These are phyloP conservation scores for Myrica gale DNA, from an alignment of 306 rosid genomes.

Conservation along the genomic window DNA sequence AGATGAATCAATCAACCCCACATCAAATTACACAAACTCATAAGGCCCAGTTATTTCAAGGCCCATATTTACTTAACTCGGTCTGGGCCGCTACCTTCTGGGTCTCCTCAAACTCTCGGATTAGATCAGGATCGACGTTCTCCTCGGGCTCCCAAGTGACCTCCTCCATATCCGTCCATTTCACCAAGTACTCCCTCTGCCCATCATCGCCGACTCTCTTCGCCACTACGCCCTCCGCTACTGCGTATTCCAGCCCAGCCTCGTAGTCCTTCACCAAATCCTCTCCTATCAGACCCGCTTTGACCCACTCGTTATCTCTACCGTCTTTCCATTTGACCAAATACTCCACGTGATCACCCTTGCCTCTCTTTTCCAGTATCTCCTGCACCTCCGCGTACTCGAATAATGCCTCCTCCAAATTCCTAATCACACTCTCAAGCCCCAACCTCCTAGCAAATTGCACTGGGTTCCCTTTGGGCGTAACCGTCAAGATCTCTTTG, in stretches of 20 bases:
- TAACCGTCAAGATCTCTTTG: conserved; percentile 47
- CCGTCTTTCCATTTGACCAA: conserved; percentile 86
- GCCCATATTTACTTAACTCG: conserved; percentile 30
- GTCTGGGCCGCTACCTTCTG: conserved; percentile 20
- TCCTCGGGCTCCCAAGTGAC: conserved; percentile 91
- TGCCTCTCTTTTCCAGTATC: conserved; percentile 72
- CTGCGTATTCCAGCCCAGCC: conserved; percentile 81
- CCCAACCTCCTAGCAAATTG: conserved; percentile 69
- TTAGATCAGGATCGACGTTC: conserved; percentile 67
- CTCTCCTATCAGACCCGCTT: conserved; percentile 56
- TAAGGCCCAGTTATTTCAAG: neutral
- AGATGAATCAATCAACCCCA: too few species aligned
- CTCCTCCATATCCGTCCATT: conserved; percentile 77
- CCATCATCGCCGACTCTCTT: conserved; percentile 70
- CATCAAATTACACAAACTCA: neutral
- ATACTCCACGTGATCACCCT: conserved; percentile 65
- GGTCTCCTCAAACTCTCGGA: conserved; percentile 40
- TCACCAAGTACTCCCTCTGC: conserved; percentile 57
- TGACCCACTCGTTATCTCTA: conserved; percentile 72
- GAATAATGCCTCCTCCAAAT: conserved; percentile 55
- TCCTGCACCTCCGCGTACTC: conserved; percentile 81
- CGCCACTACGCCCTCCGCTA: conserved; percentile 73
- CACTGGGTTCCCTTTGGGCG: conserved; percentile 76
- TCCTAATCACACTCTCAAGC: conserved; percentile 48
- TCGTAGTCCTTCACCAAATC: conserved; percentile 73